Percentiles rank a stretch among this genome's conserved stretches.
These are phyloP conservation scores for Sporothrix pallida DNA, from an alignment of 2,329 filamentous ascomycete species.

Conservation along the genomic window DNA sequence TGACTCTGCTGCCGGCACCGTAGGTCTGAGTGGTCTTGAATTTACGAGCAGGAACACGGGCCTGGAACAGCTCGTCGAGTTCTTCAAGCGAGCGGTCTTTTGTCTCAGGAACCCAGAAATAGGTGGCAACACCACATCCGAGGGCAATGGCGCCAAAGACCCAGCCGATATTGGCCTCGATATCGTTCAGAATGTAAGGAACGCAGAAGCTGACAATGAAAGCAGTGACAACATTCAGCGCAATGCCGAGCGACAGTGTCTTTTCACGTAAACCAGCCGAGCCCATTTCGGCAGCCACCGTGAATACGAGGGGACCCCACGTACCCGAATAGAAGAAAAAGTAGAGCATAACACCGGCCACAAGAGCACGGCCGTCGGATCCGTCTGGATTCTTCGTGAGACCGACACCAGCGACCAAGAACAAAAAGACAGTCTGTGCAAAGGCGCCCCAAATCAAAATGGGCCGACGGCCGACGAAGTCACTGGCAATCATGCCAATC, in stretches of 20 bases:
- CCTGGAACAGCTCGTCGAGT: constrained; percentile 29
- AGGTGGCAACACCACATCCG: constrained; percentile 15
- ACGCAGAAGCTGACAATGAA: constrained; percentile 33
- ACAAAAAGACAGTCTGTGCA: constrained; percentile 28
- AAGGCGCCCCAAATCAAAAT: constrained; percentile 28
- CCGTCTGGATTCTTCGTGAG: constrained; percentile 21
- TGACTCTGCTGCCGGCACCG: constrained; percentile 25
- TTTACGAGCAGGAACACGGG: constrained; percentile 14
- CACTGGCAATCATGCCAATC: constrained; percentile 31
- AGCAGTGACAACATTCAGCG: constrained; percentile 25
- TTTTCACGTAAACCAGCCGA: constrained; percentile 28
- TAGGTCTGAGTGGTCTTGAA: constrained; percentile 30
- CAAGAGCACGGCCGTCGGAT: constrained; percentile 23
- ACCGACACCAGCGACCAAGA: constrained; percentile 28
- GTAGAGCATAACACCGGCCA: constrained; percentile 30
- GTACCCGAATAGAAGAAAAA: constrained; percentile 32
- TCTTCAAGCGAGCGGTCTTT: constrained; percentile 32
- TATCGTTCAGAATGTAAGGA: constrained; percentile 31
- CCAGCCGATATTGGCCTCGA: constrained; percentile 32
- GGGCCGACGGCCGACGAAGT: constrained; percentile 30
- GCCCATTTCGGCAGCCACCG: constrained; percentile 27
- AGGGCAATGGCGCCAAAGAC: constrained; percentile 32
- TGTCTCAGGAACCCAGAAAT: constrained; percentile 28
- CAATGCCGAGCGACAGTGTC: constrained; percentile 31
- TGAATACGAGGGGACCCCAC: constrained; percentile 27